Percentiles rank a stretch among this genome's conserved stretches.
Conservation (phyloP, 2,329 filamentous ascomycete genomes). For the Fusarium neocosmosporiellum region DNA sequence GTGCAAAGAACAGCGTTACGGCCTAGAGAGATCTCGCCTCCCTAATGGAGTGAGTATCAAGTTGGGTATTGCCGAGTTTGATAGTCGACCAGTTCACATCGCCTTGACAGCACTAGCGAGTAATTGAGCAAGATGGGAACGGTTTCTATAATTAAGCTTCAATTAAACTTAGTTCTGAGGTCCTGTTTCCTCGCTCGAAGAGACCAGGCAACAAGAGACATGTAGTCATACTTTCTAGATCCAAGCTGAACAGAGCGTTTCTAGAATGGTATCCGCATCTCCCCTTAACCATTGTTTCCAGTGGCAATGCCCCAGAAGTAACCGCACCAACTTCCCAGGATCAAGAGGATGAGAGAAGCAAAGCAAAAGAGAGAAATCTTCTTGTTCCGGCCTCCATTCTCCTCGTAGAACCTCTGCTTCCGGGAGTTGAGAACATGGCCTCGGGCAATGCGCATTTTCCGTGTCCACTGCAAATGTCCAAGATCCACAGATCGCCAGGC, state of each 20-base stretch:
- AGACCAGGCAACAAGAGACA: background rate
- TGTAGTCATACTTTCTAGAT: background rate
- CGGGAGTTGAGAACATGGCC: background rate
- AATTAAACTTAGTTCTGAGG: too few species aligned
- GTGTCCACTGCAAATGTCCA: background rate
- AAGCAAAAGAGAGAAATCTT: background rate
- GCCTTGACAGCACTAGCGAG: too few species aligned
- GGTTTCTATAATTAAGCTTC: too few species aligned
- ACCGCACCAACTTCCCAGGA: conserved; percentile 4
- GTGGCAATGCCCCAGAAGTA: conserved; percentile 3
- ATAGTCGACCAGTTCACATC: too few species aligned
- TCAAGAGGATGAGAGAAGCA: background rate
- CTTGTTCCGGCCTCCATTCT: background rate
- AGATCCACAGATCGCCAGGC: background rate
- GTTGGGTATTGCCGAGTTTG: too few species aligned
- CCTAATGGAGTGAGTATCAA: too few species aligned
- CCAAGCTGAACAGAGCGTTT: background rate
- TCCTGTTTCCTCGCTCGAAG: background rate
- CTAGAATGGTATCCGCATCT: background rate
- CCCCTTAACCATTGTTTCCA: background rate
- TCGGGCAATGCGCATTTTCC: background rate
- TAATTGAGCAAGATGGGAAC: too few species aligned
- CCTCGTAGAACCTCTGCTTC: background rate
- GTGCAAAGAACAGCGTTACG: too few species aligned
- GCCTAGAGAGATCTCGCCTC: too few species aligned